Conservation (phyloP, 2,329 filamentous ascomycete species). For the Elsinoe necatrix region DNA sequence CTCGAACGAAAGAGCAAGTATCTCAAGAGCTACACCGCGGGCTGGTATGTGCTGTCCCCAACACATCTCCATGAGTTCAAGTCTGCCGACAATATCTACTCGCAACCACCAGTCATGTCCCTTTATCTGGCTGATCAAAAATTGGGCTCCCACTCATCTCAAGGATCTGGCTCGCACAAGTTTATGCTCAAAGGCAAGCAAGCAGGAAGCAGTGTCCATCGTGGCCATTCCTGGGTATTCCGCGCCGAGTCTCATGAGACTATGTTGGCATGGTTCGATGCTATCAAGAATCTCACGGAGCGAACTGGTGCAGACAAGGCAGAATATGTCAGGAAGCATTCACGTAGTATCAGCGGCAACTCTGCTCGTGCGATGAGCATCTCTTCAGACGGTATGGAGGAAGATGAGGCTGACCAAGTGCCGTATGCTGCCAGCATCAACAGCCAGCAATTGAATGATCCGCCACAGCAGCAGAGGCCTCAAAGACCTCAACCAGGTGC, state of each 20-base stretch:
- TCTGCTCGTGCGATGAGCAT: constrained; percentile 51
- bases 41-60: constrained; percentile 94
- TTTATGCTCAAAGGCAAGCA: constrained; percentile 96
- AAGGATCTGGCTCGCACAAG: constrained; percentile 82
- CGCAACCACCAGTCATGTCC: constrained; percentile 89
- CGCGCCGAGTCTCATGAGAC: constrained; percentile 70
- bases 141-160: constrained; percentile 79
- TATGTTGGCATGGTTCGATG: constrained; percentile 95
- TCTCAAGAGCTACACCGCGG: constrained; percentile 90
- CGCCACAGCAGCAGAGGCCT: constrained; percentile 36
- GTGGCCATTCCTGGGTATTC: constrained; percentile 62
- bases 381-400: constrained; percentile 73
- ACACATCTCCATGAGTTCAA: constrained; percentile 99
- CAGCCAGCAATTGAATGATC: constrained; percentile 30
- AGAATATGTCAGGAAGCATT: constrained; percentile 76
- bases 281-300: constrained; percentile 83
- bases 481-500: constrained; percentile 79
- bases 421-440: constrained; percentile 55
- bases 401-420: constrained; percentile 58
- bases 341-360: constrained; percentile 63
- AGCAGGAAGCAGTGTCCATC: constrained; percentile 75
- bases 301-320: constrained; percentile 80
- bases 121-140: constrained; percentile 92
- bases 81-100: constrained; percentile 78
- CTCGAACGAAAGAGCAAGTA: constrained; percentile 98